Base-by-base conservation (phyloP, 257 asterid species). In the Solanum stenotomum region DNA sequence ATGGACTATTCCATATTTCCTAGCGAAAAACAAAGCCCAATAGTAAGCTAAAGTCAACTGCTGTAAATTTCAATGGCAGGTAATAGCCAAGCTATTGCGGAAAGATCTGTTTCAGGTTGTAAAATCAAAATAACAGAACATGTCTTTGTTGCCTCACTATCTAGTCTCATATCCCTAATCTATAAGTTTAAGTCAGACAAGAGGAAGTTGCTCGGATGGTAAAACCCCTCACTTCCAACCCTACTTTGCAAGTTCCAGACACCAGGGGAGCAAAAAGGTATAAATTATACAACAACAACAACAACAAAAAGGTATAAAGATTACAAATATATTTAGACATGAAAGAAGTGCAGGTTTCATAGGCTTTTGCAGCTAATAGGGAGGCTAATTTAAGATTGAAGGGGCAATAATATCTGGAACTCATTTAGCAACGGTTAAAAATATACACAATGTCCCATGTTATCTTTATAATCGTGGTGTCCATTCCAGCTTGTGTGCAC, bases 1-100 rank as follows among this genome's bases (percentile, higher is more conserved):
- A 96, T 61, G 99, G 99, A 87, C 98, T 92, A 85, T 97, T 97
- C 99, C 99, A 97, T 89, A 97, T 96, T 93, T 97, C 99, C 99
- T 97, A 90, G 87, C 11, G 25, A 89, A 89, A 10, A 44, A 25
- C 37, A 88, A 74, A 33, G 15, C 46, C 46, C 20, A 49, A 52
- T 10, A 8, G 44, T 38, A 20, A 40, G 6, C 75, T 88, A 31
- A 65, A 67, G 75, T 23, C 46, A 81, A 16, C 38, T 42, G n/a
- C 38, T 78, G 63, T 42, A 78, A 78, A 78, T 25, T 78, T 40
- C 84, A 78, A 77, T 78, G 84, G 84, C n/a, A 77, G 84, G 59
- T 77, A 78, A 42, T 42, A 78, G 25, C 37, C n/a, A 40, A 42
- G 84, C 61, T 15, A 78, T 42, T 42, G 84, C 4, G 10, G 61